Percentiles rank a stretch among this genome's conserved stretches.
Conservation (phyloP, 148 eudicot genomes). For the Arctostaphylos glauca region DNA sequence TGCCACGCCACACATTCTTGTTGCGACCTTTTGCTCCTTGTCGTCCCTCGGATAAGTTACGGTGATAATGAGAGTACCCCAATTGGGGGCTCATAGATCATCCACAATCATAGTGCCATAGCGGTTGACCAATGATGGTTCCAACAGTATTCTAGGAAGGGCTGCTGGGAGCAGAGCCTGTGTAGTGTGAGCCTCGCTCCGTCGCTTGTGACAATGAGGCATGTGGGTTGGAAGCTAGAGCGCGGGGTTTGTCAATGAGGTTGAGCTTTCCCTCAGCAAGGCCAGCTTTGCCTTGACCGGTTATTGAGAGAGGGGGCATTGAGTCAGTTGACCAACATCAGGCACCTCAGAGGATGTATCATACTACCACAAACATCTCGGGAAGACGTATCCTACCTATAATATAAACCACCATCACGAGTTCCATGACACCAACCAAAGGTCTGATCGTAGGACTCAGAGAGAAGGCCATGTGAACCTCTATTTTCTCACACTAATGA, state of each 20-base stretch:
- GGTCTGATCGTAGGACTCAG: background rate
- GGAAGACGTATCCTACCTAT: background rate
- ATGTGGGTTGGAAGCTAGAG: background rate
- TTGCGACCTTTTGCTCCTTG: background rate
- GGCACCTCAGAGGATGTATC: background rate
- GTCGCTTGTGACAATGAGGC: background rate
- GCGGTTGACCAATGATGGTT: background rate
- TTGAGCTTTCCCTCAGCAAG: background rate
- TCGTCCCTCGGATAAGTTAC: background rate
- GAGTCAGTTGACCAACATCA: background rate
- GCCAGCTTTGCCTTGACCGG: background rate
- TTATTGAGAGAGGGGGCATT: background rate
- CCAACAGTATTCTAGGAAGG: background rate
- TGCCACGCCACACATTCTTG: background rate
- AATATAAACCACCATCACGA: background rate
- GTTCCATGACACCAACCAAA: background rate
- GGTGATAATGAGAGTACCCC: background rate
- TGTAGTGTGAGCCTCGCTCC: too few species aligned
- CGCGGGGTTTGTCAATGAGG: too few species aligned
- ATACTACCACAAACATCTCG: background rate
- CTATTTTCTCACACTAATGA: background rate
- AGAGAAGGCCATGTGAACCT: background rate
- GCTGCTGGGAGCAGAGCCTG: background rate
- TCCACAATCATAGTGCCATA: background rate
- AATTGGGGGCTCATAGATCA: background rate